phyloP scores from a whole-genome alignment of 306 rosid genomes.

The Elaeagnus macrophylla region DNA sequence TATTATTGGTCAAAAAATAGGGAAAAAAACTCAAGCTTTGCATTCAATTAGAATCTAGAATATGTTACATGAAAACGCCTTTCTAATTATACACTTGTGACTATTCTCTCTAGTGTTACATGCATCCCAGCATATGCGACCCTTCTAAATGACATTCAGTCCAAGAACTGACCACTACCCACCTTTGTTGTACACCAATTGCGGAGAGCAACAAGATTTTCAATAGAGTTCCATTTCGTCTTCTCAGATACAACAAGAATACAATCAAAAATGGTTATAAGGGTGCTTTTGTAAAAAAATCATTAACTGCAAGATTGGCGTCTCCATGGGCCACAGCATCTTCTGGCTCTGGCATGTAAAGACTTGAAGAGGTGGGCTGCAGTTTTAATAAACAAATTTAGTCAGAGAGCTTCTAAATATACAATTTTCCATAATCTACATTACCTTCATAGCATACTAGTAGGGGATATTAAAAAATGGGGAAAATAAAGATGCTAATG shows the following conservation, averaged over 20 bases:
- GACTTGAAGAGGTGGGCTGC: slow-evolving; percentile 69
- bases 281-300: slow-evolving; percentile 66
- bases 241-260: slow-evolving; percentile 18
- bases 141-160: slow-evolving; percentile 13
- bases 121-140: slow-evolving; percentile 12
- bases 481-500: no score
- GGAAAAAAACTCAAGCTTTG: no score
- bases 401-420: not conserved
- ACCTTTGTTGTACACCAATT: slow-evolving; percentile 5
- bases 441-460: no score
- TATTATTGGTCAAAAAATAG: no score
- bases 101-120: slow-evolving; percentile 24
- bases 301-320: slow-evolving; percentile 80
- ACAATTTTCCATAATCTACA: no score
- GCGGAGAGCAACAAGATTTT: slow-evolving; percentile 27
- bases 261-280: slow-evolving; percentile 26
- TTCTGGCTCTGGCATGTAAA: slow-evolving; percentile 84
- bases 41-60: no score
- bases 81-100: slow-evolving; percentile 13
- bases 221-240: slow-evolving; percentile 20
- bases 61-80: no score
- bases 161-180: not conserved
- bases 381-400: slow-evolving; percentile 10
- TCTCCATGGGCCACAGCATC: slow-evolving; percentile 96
- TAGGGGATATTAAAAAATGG: no score